Conservation (phyloP, 2,329 filamentous ascomycete genomes). For the Arthrobotrys iridis region DNA sequence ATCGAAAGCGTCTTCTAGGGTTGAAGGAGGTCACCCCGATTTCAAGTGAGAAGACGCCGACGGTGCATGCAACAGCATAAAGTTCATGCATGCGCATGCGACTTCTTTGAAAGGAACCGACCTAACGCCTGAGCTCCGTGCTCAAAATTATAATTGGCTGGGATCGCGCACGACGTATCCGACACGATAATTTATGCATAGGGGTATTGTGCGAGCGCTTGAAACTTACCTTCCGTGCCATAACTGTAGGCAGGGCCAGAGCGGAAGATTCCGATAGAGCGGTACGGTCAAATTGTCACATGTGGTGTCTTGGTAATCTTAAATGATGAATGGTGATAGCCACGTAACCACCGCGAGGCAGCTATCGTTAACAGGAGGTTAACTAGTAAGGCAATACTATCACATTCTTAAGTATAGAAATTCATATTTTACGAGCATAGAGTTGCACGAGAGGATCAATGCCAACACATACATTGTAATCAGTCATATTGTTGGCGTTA, state of each 20-base stretch:
- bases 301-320: conserved; percentile 1
- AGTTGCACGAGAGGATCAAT: not conserved
- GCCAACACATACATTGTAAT: not conserved
- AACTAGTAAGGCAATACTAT: no score
- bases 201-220: not conserved
- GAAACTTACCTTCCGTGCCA: conserved; percentile 8
- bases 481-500: no score
- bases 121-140: not conserved
- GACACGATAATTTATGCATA: not conserved
- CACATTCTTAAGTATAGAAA: no score
- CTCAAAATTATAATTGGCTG: not conserved
- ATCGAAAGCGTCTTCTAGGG: conserved; percentile 68
- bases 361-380: not conserved
- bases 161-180: not conserved
- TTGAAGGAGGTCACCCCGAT: conserved; percentile 9
- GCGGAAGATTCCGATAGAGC: conserved; percentile 7
- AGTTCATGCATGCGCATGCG: not conserved
- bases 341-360: conserved; percentile 1
- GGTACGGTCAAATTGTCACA: conserved; percentile 11
- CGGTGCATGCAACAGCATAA: conserved; percentile 32
- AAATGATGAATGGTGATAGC: conserved; percentile 4
- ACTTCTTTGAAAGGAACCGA: not conserved
- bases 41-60: conserved; percentile 12
- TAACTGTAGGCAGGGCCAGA: not conserved
- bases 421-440: not conserved